Evolutionary conservation across 2,329 filamentous ascomycete genomes (phyloP).

Genomic region (Penicillium vulpinum): DNA sequence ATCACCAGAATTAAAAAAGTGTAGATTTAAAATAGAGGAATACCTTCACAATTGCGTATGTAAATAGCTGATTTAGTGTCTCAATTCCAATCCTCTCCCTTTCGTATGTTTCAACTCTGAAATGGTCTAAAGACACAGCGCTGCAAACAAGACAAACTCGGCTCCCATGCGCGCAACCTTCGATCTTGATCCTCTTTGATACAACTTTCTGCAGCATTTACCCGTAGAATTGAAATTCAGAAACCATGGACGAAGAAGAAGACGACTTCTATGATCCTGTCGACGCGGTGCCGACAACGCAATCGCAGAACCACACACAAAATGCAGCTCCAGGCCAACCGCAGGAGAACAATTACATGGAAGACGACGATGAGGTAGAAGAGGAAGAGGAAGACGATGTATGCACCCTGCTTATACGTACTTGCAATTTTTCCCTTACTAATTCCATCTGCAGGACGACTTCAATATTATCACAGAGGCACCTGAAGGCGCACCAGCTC

Average conservation of each 20-base stretch:
- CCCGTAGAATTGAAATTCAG: conserved; percentile 9
- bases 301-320: conserved; percentile 31
- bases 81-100: background rate
- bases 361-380: conserved; percentile 44
- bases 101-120: background rate
- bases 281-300: conserved; percentile 35
- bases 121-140: background rate
- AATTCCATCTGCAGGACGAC: conserved; percentile 40
- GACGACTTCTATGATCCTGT: conserved; percentile 50
- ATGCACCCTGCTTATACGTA: conserved; percentile 2
- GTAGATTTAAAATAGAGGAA: no score
- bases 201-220: conserved; percentile 8
- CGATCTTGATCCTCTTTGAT: conserved; percentile 15
- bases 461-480: conserved; percentile 53
- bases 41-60: background rate
- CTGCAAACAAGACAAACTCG: conserved; percentile 29
- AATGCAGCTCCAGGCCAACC: conserved; percentile 29
- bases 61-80: background rate
- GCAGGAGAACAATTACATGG: conserved; percentile 39
- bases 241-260: conserved; percentile 49
- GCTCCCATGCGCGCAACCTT: conserved; percentile 13
- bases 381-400: conserved; percentile 43
- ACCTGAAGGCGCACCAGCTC: conserved; percentile 42
- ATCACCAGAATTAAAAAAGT: background rate
- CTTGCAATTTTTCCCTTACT: conserved; percentile 6